A percentile compares a stretch with the other conserved stretches of the same genome.
These are phyloP conservation scores for Magnusiomyces suaveolens DNA, from an alignment of 1,139 yeast species.

Conservation along the genomic window DNA sequence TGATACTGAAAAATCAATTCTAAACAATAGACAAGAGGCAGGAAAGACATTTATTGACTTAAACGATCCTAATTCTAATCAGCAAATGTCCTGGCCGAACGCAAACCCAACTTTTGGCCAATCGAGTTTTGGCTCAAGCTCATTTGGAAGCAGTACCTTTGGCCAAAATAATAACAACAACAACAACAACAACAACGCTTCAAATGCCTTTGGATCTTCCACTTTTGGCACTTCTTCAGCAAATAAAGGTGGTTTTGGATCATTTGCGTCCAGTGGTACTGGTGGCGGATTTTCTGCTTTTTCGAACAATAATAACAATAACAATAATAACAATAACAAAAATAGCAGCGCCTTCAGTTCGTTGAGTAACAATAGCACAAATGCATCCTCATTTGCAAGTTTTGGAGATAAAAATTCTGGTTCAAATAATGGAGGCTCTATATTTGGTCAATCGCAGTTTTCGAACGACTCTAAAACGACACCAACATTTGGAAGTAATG, in stretches of 20 bases:
- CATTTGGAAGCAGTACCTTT: slow-evolving; percentile 15
- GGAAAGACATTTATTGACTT: slow-evolving; percentile 20
- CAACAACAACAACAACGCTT: slow-evolving; percentile 6
- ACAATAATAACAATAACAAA: no score
- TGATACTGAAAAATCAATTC: slow-evolving; percentile 36
- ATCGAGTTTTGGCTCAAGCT: slow-evolving; percentile 18
- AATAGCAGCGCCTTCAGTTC: neutral
- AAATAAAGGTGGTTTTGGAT: neutral
- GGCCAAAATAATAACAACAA: slow-evolving; percentile 3
- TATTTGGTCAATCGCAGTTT: no score
- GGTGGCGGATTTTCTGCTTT: neutral
- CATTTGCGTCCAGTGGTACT: neutral
- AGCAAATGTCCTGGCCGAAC: slow-evolving; percentile 16
- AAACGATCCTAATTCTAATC: slow-evolving; percentile 4
- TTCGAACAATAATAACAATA: neutral
- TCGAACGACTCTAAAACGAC: neutral
- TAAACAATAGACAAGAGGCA: slow-evolving; percentile 40
- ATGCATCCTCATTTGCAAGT: slow-evolving; percentile 9
- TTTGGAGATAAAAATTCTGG: neutral
- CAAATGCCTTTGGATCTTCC: neutral
- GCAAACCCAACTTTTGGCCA: slow-evolving; percentile 21
- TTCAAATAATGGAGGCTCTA: neutral
- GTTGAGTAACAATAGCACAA: neutral
- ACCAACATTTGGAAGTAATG: slow-evolving; percentile 1
- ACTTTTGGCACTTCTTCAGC: slow-evolving; percentile 5